These are phyloP conservation scores for Leccinum incarnatum DNA, from an alignment of 768 basidiomycete species.

Conservation along the genomic window DNA sequence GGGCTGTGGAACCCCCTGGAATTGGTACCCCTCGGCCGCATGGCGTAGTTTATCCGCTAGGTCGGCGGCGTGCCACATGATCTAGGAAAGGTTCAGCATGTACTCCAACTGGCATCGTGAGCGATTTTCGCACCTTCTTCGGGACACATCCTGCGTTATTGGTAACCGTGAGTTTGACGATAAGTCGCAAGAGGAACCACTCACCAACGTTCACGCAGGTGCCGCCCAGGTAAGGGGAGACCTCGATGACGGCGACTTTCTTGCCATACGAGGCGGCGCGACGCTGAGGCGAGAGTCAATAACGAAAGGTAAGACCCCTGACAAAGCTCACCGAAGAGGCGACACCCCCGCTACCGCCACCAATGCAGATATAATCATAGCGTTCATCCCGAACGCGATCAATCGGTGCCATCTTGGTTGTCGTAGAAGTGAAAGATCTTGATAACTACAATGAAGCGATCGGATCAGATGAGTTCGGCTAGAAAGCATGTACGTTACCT, in stretches of 20 bases:
- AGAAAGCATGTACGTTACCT: constrained; percentile 18
- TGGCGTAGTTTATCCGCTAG: constrained; percentile 79
- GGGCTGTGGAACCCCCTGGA: constrained; percentile 54
- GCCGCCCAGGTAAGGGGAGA: constrained; percentile 73
- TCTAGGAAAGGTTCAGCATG: constrained; percentile 40
- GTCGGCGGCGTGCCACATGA: constrained; percentile 98
- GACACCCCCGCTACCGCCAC: constrained; percentile 92
- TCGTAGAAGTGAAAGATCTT: constrained; percentile 41
- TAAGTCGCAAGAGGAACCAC: constrained; percentile 28
- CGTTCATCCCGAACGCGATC: constrained; percentile 59
- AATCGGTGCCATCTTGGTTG: constrained; percentile 68
- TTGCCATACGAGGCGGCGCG: constrained; percentile 90
- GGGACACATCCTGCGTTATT: constrained; percentile 80
- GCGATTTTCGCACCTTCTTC: constrained; percentile 65
- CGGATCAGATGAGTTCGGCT: background rate
- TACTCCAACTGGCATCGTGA: background rate
- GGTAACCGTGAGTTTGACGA: constrained; percentile 3
- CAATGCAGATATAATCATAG: constrained; percentile 87
- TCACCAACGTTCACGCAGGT: constrained; percentile 97
- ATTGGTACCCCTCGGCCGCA: constrained; percentile 71
- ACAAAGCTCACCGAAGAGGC: constrained; percentile 70
- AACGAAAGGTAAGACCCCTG: background rate
- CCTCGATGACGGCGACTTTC: constrained; percentile 89
- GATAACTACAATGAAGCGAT: constrained; percentile 37
- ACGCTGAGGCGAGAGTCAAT: constrained; percentile 47